A percentile compares a stretch with the other conserved stretches of the same genome.
Conservation (phyloP, 2,329 filamentous ascomycete genomes). For the Talaromyces verruculosus region DNA sequence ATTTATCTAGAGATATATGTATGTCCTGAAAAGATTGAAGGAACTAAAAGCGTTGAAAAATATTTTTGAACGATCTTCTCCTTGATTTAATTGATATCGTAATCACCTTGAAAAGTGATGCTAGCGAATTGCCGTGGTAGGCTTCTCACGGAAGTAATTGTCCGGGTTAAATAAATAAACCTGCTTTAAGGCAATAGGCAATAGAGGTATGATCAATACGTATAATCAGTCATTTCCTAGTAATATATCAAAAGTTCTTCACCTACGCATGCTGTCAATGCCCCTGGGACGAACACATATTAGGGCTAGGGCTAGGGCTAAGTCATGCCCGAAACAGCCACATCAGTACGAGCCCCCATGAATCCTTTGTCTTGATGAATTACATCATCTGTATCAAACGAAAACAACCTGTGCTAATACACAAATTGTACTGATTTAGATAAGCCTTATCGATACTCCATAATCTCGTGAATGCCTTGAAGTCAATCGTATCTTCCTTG, state of each 20-base stretch:
- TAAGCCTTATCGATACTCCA: neutral
- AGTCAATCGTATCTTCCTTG: neutral
- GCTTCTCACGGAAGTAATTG: too few relatives aligned
- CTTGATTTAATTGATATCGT: too few relatives aligned
- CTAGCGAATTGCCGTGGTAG: too few relatives aligned
- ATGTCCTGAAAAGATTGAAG: too few relatives aligned
- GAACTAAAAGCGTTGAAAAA: too few relatives aligned
- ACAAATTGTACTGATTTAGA: neutral
- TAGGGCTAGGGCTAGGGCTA: slow-evolving; percentile 3
- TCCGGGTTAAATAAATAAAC: neutral
- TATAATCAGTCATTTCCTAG: neutral
- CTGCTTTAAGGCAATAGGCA: neutral
- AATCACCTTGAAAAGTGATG: too few relatives aligned
- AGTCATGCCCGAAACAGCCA: neutral
- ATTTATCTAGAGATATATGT: too few relatives aligned
- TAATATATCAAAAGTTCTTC: neutral
- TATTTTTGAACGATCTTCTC: too few relatives aligned
- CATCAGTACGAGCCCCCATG: neutral
- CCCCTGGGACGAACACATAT: neutral
- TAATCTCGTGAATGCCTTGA: neutral
- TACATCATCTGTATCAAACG: neutral
- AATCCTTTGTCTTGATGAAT: neutral
- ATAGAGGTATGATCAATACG: neutral
- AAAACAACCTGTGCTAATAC: too few relatives aligned
- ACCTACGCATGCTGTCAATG: neutral